These are phyloP conservation scores for Diaporthe sp. DNA, from an alignment of 2,329 filamentous ascomycete species.

Conservation along the genomic window DNA sequence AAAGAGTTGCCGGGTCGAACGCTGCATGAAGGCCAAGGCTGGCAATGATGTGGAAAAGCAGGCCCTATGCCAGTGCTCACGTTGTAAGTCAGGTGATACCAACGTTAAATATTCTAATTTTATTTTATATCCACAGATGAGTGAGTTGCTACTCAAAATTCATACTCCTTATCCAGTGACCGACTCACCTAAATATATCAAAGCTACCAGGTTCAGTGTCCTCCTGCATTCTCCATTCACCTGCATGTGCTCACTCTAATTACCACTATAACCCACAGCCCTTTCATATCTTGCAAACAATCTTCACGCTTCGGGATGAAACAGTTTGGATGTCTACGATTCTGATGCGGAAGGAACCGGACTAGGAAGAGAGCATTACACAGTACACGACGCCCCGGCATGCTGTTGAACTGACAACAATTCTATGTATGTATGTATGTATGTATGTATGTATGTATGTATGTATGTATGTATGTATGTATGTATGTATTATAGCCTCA, in stretches of 20 bases:
- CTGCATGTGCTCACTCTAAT: neutral
- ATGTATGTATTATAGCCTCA: too few relatives aligned
- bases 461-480: too few relatives aligned
- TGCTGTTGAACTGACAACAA: too few relatives aligned
- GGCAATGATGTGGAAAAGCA: neutral
- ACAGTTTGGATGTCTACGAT: neutral
- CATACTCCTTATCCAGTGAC: neutral
- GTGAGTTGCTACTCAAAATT: too few relatives aligned
- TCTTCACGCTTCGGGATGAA: too few relatives aligned
- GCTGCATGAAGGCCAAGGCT: slow-evolving; percentile 15
- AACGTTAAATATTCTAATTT: slow-evolving; percentile 4
- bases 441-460: too few relatives aligned
- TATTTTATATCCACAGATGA: too few relatives aligned
- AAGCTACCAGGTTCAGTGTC: neutral
- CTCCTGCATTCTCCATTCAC: neutral
- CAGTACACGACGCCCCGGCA: neutral
- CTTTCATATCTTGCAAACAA: neutral
- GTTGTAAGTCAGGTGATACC: neutral
- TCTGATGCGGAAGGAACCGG: neutral
- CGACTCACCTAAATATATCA: neutral
- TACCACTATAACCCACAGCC: neutral
- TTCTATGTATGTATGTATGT: too few relatives aligned
- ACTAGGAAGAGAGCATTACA: neutral
- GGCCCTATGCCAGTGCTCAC: neutral
- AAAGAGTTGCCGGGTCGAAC: neutral